These are phyloP conservation scores for Hygrocybe punicea DNA, from an alignment of 768 basidiomycete species.

Conservation along the genomic window DNA sequence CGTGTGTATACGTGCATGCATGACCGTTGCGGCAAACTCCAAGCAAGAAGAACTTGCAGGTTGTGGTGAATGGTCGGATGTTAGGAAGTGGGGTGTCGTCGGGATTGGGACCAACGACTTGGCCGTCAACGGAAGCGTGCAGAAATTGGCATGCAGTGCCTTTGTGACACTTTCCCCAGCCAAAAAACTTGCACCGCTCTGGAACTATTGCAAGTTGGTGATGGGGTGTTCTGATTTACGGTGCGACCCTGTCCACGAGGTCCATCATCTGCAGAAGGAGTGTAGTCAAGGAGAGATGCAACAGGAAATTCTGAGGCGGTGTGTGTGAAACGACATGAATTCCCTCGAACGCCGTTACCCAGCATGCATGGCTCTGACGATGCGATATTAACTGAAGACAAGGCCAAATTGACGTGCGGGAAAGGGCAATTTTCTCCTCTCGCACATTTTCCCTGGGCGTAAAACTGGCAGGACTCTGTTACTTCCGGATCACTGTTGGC, in stretches of 20 bases:
- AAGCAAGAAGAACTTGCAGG: too few species aligned
- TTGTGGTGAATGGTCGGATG: background rate
- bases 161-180: background rate
- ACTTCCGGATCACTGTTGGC: background rate
- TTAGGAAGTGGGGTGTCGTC: background rate
- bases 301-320: background rate
- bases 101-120: background rate
- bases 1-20: too few species aligned
- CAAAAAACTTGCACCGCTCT: background rate
- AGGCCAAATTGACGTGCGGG: background rate
- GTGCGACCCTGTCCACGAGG: background rate
- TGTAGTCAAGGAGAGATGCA: background rate
- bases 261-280: background rate
- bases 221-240: background rate
- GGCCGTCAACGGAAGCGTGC: background rate
- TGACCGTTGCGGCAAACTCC: too few species aligned
- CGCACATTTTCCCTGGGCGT: conserved; percentile 22
- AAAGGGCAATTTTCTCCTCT: conserved; percentile 27
- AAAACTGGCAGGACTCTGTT: conserved; percentile 24
- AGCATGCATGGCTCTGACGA: background rate
- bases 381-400: background rate
- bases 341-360: background rate
- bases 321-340: too few species aligned
- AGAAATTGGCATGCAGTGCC: background rate
- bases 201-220: too few species aligned